These are phyloP conservation scores for Dactylonectria estremocensis DNA, from an alignment of 2,329 filamentous ascomycete species.

Conservation along the genomic window DNA sequence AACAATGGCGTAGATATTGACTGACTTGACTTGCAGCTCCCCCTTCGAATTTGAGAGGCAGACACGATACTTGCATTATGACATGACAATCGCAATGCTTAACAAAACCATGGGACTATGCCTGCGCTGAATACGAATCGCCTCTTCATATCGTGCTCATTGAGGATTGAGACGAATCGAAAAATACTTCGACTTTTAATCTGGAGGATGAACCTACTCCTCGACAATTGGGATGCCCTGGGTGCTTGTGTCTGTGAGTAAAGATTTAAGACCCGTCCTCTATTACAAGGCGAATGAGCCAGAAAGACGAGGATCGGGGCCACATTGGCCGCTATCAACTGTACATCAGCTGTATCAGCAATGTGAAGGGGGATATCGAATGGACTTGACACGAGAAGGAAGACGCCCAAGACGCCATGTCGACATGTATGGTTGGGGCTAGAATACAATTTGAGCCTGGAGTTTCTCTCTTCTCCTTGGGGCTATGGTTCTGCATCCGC, in stretches of 20 bases:
- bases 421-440: constrained; percentile 18
- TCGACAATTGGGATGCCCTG: not conserved
- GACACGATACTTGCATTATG: constrained; percentile 72
- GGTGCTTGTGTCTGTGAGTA: not conserved
- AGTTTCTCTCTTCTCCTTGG: constrained; percentile 15
- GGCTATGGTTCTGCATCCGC: constrained; percentile 19
- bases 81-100: constrained; percentile 80
- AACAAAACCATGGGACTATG: constrained; percentile 82
- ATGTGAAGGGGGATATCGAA: not conserved
- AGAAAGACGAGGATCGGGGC: not conserved
- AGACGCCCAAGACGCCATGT: not conserved
- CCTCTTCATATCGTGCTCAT: not conserved
- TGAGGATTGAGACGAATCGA: not conserved
- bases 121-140: constrained; percentile 56
- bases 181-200: not conserved
- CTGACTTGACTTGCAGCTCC: constrained; percentile 34
- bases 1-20: not conserved
- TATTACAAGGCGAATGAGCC: not conserved
- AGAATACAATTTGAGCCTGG: constrained; percentile 37
- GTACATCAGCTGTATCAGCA: constrained; percentile 33
- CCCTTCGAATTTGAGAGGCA: constrained; percentile 39
- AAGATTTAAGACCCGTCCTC: not conserved
- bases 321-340: not conserved
- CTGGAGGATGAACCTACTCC: not conserved
- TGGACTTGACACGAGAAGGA: not conserved